Evolutionary conservation across 345 rosid species (phyloP).

Genomic region (Salix viminalis): DNA sequence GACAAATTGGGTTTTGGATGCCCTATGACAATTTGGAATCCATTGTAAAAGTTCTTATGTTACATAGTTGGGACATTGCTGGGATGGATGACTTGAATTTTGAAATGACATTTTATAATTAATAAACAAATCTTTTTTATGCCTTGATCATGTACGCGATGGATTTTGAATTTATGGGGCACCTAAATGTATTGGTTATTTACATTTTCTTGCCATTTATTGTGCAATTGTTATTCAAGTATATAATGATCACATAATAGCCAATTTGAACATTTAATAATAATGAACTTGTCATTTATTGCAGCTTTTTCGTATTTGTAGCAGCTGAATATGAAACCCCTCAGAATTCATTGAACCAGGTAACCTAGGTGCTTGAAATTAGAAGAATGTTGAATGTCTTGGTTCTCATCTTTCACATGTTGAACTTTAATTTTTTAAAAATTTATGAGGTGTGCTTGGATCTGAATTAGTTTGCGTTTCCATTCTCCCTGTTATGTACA

Average conservation of each 20-base stretch:
- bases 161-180: background rate
- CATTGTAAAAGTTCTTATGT: background rate
- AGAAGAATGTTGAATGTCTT: background rate
- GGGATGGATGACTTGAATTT: background rate
- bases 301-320: slow-evolving; percentile 78
- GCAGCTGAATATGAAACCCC: slow-evolving; percentile 88
- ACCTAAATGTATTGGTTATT: background rate
- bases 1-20: background rate
- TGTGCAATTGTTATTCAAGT: background rate
- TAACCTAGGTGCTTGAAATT: slow-evolving; percentile 13
- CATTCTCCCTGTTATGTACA: background rate
- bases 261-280: background rate
- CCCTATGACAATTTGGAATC: background rate
- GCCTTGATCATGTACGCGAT: background rate
- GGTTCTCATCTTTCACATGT: background rate
- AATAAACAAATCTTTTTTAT: background rate
- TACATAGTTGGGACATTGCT: background rate
- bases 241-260: background rate
- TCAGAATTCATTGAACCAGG: slow-evolving; percentile 86
- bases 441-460: background rate
- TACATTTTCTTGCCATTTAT: background rate
- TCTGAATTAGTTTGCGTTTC: background rate
- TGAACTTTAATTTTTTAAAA: background rate
- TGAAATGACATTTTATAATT: background rate
- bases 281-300: background rate